Base-by-base conservation (phyloP, 495 filamentous ascomycete genomes). In the Beverwykella pulmonaria region DNA sequence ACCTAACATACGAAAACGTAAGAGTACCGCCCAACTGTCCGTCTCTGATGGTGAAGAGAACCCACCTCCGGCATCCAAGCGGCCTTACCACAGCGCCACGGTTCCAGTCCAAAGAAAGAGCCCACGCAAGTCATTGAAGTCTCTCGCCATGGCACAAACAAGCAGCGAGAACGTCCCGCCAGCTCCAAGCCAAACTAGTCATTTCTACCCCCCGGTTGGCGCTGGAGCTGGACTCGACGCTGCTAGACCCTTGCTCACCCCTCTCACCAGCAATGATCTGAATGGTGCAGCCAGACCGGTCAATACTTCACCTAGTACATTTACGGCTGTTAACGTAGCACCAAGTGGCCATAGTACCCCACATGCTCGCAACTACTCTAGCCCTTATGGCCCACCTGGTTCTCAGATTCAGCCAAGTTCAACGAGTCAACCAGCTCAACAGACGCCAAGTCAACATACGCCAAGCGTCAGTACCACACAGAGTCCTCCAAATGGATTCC, bases 61-160 rank as follows among this genome's bases (percentile, higher is more conserved):
- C 26, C 15, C 44, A n/a, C 44, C 2, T 58, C 3, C 4, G 1
- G 20, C 22, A 12, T 1, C 36, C 15, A 63, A 63, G 59, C 59
- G 59, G 0, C 53, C 41, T 1, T 63, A 68, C 32, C 50, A 49
- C 1, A 58, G 29, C 26, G 56, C 30, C 22, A 59, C 59, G 29
- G 15, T 57, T 1, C 47, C 65, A 6, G 19, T 22, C 17, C 39
- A 30, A 6, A 57, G 59, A 1, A 53, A 63, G 44, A 62, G 53
- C 26, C 57, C 65, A 9, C 65, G 65, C 5, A 52, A 47, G 25
- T 53, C 53, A n/a, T 25, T 64, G 5, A 64, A 64, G 62, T 50
- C 53, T 19, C 15, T 65, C 22, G 19, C 50, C 5, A 25, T 26
- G 14, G 53, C 22, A 7, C 59, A 30, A n/a, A 41, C 52, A 20